phyloP scores from a whole-genome alignment of 768 basidiomycete genomes.

The Imleria badia region DNA sequence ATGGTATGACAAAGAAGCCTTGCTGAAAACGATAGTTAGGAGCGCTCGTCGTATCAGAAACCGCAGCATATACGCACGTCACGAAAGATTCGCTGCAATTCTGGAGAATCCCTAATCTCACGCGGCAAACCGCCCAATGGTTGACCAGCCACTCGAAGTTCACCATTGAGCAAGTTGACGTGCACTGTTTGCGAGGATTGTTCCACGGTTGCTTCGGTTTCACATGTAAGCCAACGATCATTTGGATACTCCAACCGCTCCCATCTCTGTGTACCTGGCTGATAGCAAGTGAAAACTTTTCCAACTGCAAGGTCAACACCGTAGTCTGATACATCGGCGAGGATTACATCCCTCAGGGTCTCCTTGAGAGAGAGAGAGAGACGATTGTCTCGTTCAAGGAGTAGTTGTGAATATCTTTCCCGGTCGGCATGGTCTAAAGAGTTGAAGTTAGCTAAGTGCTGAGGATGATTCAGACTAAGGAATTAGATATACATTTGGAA shows the following conservation, averaged over 20 bases:
- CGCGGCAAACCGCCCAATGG: too few species aligned
- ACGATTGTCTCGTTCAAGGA: conserved; percentile 25
- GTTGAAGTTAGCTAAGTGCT: not conserved
- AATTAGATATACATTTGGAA: not conserved
- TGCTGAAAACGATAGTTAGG: not conserved
- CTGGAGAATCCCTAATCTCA: too few species aligned
- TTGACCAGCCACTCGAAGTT: too few species aligned
- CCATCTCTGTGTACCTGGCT: conserved; percentile 10
- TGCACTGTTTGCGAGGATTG: too few species aligned
- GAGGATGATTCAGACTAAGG: not conserved
- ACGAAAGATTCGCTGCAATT: not conserved
- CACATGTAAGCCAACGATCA: too few species aligned
- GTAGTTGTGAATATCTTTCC: not conserved
- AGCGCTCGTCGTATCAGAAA: not conserved
- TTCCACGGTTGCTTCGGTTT: too few species aligned
- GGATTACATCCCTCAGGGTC: not conserved
- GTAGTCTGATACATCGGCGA: not conserved
- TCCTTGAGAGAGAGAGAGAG: conserved; percentile 22
- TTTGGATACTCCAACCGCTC: not conserved
- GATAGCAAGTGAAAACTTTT: conserved; percentile 5
- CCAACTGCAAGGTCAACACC: conserved; percentile 16
- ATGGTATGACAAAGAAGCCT: not conserved
- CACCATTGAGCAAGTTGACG: too few species aligned
- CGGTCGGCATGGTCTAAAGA: too few species aligned
- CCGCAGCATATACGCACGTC: not conserved